Percentiles rank a stretch among this genome's conserved stretches.
phyloP scores from a whole-genome alignment of 495 filamentous ascomycete genomes.

The Penicillium bovifimosum region DNA sequence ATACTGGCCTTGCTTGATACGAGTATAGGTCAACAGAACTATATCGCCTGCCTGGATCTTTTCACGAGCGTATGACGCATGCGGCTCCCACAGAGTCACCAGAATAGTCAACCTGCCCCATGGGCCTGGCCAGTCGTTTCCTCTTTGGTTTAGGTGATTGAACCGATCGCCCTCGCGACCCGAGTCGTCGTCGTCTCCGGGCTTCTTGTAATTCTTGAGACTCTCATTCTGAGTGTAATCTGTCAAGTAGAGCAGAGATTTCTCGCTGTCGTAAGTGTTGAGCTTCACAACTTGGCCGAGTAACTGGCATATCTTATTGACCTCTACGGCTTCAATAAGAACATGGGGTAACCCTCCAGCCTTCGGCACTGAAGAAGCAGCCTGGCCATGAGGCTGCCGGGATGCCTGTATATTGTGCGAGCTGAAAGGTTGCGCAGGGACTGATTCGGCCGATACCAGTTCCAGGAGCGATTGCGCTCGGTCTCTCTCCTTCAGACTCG shows the following conservation, averaged over 20 bases:
- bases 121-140: conserved; percentile 67
- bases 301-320: conserved; percentile 58
- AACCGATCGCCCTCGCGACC: conserved; percentile 45
- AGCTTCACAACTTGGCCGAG: conserved; percentile 71
- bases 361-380: conserved; percentile 7
- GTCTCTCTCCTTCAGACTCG: conserved; percentile 24
- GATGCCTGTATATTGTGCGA: background rate
- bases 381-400: conserved; percentile 6
- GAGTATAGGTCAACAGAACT: conserved; percentile 65
- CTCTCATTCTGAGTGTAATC: conserved; percentile 73
- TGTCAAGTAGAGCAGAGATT: conserved; percentile 65
- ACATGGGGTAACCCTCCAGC: conserved; percentile 45
- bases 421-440: conserved; percentile 2
- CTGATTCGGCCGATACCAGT: conserved; percentile 1
- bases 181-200: conserved; percentile 33
- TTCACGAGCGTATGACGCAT: conserved; percentile 52
- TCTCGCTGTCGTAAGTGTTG: conserved; percentile 43
- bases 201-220: conserved; percentile 51
- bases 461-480: conserved; percentile 29
- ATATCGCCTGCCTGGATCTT: conserved; percentile 54
- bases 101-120: conserved; percentile 69
- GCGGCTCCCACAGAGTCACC: conserved; percentile 65
- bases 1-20: conserved; percentile 50
- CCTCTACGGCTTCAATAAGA: conserved; percentile 58
- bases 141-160: conserved; percentile 33